A percentile compares a stretch with the other conserved stretches of the same genome.
These are phyloP conservation scores for Macrophomina phaseolina DNA, from an alignment of 2,329 filamentous ascomycete species.

Conservation along the genomic window DNA sequence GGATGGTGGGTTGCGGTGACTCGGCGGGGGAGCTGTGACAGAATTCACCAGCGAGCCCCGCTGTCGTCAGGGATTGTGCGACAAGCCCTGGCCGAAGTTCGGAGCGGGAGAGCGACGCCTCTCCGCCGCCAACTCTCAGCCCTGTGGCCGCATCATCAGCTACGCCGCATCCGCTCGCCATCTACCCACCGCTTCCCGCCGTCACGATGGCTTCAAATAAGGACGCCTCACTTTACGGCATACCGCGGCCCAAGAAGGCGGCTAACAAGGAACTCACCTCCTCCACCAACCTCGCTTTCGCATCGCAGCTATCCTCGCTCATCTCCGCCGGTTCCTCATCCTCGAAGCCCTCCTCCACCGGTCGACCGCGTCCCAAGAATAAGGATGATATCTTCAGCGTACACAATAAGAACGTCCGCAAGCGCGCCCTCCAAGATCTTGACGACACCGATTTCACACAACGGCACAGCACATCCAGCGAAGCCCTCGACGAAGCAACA, in stretches of 20 bases:
- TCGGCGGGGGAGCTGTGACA: conserved; percentile 15
- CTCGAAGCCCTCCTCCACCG: conserved; percentile 50
- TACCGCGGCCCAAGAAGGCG: conserved; percentile 69
- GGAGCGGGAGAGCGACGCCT: background rate
- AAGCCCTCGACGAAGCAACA: conserved; percentile 61
- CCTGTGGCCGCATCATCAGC: background rate
- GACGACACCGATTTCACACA: conserved; percentile 64
- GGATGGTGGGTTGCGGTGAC: conserved; percentile 17
- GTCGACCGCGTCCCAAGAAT: conserved; percentile 60
- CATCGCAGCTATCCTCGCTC: conserved; percentile 83
- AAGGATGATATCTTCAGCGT: conserved; percentile 74
- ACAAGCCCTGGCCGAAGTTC: conserved; percentile 6
- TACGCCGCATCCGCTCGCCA: background rate
- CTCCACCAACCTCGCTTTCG: conserved; percentile 78
- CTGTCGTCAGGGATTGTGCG: conserved; percentile 14
- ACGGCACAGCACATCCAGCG: conserved; percentile 68
- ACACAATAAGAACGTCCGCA: conserved; percentile 67
- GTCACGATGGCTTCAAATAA: conserved; percentile 35
- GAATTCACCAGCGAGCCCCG: conserved; percentile 23
- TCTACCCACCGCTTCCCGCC: background rate
- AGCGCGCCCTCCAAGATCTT: conserved; percentile 66
- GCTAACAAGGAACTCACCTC: conserved; percentile 70
- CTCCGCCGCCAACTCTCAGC: conserved; percentile 2
- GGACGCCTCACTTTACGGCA: conserved; percentile 78
- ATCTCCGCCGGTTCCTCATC: conserved; percentile 64